Percentiles rank a stretch among this genome's conserved stretches.
phyloP scores from a whole-genome alignment of 805 yeast species.

The Clavispora fructus region DNA sequence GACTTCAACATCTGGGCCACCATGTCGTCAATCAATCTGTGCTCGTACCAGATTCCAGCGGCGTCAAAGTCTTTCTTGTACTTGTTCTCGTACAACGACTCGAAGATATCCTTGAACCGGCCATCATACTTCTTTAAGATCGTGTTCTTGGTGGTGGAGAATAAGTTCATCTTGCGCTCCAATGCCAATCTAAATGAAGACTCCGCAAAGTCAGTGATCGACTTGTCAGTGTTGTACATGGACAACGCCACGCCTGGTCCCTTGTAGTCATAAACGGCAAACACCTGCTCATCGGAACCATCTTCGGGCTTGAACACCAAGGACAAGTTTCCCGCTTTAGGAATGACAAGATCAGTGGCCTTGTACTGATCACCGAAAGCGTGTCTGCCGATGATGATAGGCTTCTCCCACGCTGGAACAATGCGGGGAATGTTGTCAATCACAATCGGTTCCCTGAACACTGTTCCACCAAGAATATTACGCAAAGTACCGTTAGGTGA shows the following conservation, averaged over 20 bases:
- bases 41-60: conserved; percentile 67
- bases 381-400: conserved; percentile 81
- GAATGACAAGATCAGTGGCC: conserved; percentile 68
- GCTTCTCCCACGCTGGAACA: conserved; percentile 76
- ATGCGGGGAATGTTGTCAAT: conserved; percentile 73
- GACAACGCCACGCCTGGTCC: conserved; percentile 72
- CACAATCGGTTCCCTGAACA: conserved; percentile 79
- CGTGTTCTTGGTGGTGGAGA: conserved; percentile 72
- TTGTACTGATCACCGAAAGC: conserved; percentile 83
- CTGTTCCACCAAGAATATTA: conserved; percentile 78
- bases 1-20: conserved; percentile 86
- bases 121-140: conserved; percentile 80
- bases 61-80: conserved; percentile 56
- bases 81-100: conserved; percentile 53
- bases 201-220: conserved; percentile 73
- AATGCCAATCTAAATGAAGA: conserved; percentile 74
- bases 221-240: conserved; percentile 80
- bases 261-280: conserved; percentile 57
- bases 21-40: conserved; percentile 81
- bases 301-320: conserved; percentile 60
- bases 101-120: conserved; percentile 75
- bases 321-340: conserved; percentile 62
- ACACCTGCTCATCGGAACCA: conserved; percentile 45
- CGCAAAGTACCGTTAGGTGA: conserved; percentile 84
- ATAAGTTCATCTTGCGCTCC: conserved; percentile 57